phyloP scores from a whole-genome alignment of 306 rosid genomes.

The Acacia crassicarpa region DNA sequence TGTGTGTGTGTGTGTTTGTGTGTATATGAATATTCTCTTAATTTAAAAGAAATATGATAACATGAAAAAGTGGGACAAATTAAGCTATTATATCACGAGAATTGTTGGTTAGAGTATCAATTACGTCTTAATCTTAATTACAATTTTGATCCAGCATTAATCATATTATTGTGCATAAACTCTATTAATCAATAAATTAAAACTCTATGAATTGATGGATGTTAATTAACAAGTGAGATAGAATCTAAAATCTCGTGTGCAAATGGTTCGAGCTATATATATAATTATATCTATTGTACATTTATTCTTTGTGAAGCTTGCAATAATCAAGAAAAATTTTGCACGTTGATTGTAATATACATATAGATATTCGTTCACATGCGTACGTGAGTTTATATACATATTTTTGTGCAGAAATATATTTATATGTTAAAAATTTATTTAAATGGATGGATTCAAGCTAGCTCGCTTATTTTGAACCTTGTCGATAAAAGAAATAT shows the following conservation, averaged over 20 bases:
- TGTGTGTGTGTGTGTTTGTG: no score
- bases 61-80: not conserved
- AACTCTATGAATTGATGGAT: not conserved
- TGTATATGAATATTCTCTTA: not conserved
- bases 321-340: not conserved
- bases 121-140: not conserved
- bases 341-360: not conserved
- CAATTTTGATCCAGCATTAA: not conserved
- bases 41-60: not conserved
- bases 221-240: not conserved
- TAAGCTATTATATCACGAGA: not conserved
- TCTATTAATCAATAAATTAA: not conserved
- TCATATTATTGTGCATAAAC: not conserved
- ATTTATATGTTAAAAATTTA: not conserved
- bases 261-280: not conserved
- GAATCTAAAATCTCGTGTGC: not conserved
- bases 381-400: not conserved
- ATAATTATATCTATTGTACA: not conserved
- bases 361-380: not conserved
- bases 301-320: not conserved
- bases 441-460: not conserved
- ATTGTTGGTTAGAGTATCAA: not conserved
- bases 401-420: not conserved
- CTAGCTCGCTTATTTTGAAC: not conserved
- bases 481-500: not conserved